Conservation (phyloP, 306 rosid species). For the Fragaria vesca region DNA sequence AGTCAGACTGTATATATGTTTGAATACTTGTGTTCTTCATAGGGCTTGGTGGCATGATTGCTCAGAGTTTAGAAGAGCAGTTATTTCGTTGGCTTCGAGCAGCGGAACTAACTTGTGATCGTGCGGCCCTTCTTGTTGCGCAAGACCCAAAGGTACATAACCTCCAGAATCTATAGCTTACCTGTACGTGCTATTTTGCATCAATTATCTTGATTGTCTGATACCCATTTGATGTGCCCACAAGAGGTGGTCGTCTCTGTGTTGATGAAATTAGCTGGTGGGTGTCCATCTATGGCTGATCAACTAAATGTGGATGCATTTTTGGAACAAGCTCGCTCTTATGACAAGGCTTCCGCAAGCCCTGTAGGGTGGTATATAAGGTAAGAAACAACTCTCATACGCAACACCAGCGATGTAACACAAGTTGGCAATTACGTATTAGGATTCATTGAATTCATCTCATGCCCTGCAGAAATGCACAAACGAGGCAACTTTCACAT, state of each 20-base stretch:
- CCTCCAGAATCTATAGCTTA: slow-evolving; percentile 10
- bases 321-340: slow-evolving; percentile 96
- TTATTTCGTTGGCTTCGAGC: slow-evolving; percentile 96
- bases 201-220: slow-evolving; percentile 26
- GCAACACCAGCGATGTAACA: not conserved
- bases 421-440: slow-evolving; percentile 11
- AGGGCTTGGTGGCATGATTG: slow-evolving; percentile 93
- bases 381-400: slow-evolving; percentile 31
- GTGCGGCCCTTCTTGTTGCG: slow-evolving; percentile 98
- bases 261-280: slow-evolving; percentile 98
- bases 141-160: slow-evolving; percentile 83
- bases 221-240: slow-evolving; percentile 38
- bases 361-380: slow-evolving; percentile 96
- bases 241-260: slow-evolving; percentile 98
- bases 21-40: slow-evolving; percentile 12
- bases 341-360: slow-evolving; percentile 93
- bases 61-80: slow-evolving; percentile 89
- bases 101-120: slow-evolving; percentile 97
- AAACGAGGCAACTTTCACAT: slow-evolving; percentile 91
- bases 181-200: slow-evolving; percentile 3
- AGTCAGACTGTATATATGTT: not conserved
- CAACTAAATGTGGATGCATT: slow-evolving; percentile 94
- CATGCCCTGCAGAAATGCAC: slow-evolving; percentile 69
- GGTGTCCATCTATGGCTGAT: slow-evolving; percentile 93
- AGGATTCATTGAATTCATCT: slow-evolving; percentile 22